phyloP scores from a whole-genome alignment of 2,329 filamentous ascomycete species.

The Nothophoma quercina region DNA sequence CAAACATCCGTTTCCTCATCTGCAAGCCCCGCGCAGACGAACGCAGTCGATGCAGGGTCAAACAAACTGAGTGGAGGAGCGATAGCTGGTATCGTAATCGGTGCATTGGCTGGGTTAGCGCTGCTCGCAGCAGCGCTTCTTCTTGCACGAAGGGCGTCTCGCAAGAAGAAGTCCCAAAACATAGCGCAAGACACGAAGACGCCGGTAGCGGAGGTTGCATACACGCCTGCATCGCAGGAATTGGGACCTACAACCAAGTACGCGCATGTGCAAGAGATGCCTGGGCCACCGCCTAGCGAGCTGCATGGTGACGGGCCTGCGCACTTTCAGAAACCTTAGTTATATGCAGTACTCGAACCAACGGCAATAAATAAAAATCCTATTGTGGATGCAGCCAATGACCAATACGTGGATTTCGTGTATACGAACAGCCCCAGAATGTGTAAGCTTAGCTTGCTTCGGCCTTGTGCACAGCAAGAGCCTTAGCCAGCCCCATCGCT shows the following conservation, averaged over 20 bases:
- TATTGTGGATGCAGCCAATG: background rate
- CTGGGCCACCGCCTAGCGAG: conserved; percentile 3
- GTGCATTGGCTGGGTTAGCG: conserved; percentile 2
- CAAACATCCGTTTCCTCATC: background rate
- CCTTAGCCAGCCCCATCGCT: background rate
- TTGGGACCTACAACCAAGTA: conserved; percentile 3
- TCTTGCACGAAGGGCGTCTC: background rate
- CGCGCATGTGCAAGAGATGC: conserved; percentile 6
- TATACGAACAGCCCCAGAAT: too few relatives aligned
- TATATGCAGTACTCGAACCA: too few relatives aligned
- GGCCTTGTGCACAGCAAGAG: background rate
- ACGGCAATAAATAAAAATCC: background rate
- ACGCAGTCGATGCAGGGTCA: background rate
- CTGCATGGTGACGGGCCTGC: conserved; percentile 6
- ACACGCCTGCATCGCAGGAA: background rate
- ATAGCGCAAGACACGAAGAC: background rate
- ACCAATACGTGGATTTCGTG: background rate
- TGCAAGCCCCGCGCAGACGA: background rate
- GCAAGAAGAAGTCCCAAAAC: conserved; percentile 8
- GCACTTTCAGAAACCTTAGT: too few relatives aligned
- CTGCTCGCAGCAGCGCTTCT: conserved; percentile 5
- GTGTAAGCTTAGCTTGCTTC: background rate
- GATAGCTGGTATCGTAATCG: conserved; percentile 7
- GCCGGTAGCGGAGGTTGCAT: background rate
- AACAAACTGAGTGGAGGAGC: conserved; percentile 5